Base-by-base conservation (phyloP, 306 rosid species). In the Rubus parviflorus region DNA sequence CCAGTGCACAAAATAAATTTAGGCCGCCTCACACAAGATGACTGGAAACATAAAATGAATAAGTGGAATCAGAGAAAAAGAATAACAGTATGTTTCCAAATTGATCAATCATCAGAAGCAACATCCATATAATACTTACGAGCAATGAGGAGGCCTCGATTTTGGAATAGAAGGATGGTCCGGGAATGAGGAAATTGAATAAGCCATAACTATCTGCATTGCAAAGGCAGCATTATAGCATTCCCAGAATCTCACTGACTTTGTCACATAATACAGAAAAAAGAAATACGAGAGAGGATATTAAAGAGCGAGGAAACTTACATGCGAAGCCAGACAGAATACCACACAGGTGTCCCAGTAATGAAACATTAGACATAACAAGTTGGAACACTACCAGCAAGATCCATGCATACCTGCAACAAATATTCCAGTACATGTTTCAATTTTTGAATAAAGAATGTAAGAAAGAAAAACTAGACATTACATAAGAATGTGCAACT, bases 311-410 rank as follows among this genome's bases (percentile, higher is more conserved):
- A 64, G 78, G 81, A 86, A 83, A 82, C 96, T 83, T 81, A 92
- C 99, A 95, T 49, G 97, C 97, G 84, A 95, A 92, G 85, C 99
- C 99, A 86, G 99, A 90, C 78, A 95, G 76, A 87, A 95, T 90
- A 90, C 99, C 99, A 83, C 97, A 92, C 61, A 95, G 90, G 88
- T 95, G 99, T 83, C 99, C 99, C 60, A 95, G 89, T 57, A 95
- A 86, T 22, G 99, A 95, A 85, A 95, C 92, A 80, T 95, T 92
- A 77, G 87, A 46, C 97, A 92, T 90, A 78, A 95, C 96, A 80
- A 95, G 92, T 93, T 95, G 99, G 86, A 95, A 92, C 75, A 92
- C 94, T 40, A 95, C 79, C 96, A 95, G 86, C 90, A 95, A 87
- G 81, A 95, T 83, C 92, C 92, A 90, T 63, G 97, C 87, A 75